phyloP scores from a whole-genome alignment of 768 basidiomycete species.

The Russula abietina region DNA sequence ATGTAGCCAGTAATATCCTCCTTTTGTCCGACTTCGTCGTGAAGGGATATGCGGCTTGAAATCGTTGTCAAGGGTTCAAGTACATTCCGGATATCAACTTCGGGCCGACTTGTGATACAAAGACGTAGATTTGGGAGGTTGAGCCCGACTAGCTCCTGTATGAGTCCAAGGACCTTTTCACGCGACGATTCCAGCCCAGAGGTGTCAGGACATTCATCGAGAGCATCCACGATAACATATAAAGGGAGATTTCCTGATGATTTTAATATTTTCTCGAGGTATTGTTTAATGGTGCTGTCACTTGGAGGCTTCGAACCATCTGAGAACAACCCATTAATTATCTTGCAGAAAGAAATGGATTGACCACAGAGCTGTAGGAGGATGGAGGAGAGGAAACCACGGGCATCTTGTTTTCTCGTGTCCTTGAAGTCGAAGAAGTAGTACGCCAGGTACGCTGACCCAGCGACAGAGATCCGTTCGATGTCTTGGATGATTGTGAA shows the following conservation, averaged over 20 bases:
- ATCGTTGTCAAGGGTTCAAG: neutral
- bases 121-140: neutral
- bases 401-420: neutral
- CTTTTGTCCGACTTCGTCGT: neutral
- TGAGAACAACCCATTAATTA: neutral
- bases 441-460: neutral
- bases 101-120: neutral
- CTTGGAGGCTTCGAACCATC: neutral
- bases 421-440: conserved; percentile 4
- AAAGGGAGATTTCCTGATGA: neutral
- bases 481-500: neutral
- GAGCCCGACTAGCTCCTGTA: neutral
- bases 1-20: neutral
- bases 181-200: neutral
- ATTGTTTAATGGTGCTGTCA: neutral
- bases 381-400: neutral
- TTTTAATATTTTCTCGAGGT: neutral
- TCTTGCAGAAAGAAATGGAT: neutral
- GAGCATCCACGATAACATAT: neutral
- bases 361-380: neutral
- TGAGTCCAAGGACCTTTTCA: neutral
- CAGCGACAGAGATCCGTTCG: neutral
- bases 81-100: neutral
- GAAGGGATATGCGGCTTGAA: neutral
- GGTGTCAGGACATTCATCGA: neutral